Evolutionary conservation across 805 yeast genomes (phyloP).

Genomic region (Aciculoconidium aculeatum): DNA sequence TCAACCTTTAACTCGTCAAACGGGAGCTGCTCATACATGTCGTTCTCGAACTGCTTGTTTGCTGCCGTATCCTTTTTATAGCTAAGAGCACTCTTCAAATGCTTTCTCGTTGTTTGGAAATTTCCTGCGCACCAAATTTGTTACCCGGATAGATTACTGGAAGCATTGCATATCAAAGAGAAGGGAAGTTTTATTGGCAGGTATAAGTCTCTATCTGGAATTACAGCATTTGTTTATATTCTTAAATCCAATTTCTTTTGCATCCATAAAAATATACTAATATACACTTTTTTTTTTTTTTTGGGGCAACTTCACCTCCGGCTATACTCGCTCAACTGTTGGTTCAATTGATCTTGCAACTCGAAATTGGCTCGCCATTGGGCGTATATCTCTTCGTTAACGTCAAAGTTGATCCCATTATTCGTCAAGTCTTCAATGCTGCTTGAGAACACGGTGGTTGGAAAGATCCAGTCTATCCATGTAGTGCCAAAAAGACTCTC

Average conservation of each 20-base stretch:
- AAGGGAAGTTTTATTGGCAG: too few relatives aligned
- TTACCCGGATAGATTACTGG: too few relatives aligned
- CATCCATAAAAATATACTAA: too few relatives aligned
- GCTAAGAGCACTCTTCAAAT: too few relatives aligned
- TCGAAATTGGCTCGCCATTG: constrained; percentile 35
- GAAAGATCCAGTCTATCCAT: constrained; percentile 68
- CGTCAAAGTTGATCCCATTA: constrained; percentile 49
- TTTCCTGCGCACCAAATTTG: neutral
- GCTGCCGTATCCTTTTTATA: too few relatives aligned
- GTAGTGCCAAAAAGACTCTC: constrained; percentile 63
- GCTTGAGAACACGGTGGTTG: constrained; percentile 29
- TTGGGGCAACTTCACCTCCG: constrained; percentile 2
- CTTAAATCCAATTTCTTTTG: too few relatives aligned
- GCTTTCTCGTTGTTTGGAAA: too few relatives aligned
- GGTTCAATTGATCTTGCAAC: constrained; percentile 41
- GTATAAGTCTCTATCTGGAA: too few relatives aligned
- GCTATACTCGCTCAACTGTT: constrained; percentile 25
- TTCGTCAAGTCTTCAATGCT: constrained; percentile 14
- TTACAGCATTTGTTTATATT: too few relatives aligned
- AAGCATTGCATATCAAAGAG: too few relatives aligned
- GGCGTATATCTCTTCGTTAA: constrained; percentile 38
- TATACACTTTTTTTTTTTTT: neutral
- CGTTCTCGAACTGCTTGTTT: too few relatives aligned
- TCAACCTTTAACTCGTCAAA: constrained; percentile 41
- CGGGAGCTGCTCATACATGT: constrained; percentile 38